Evolutionary conservation across 2,329 filamentous ascomycete genomes (phyloP).

Genomic region (Penicillium expansum): DNA sequence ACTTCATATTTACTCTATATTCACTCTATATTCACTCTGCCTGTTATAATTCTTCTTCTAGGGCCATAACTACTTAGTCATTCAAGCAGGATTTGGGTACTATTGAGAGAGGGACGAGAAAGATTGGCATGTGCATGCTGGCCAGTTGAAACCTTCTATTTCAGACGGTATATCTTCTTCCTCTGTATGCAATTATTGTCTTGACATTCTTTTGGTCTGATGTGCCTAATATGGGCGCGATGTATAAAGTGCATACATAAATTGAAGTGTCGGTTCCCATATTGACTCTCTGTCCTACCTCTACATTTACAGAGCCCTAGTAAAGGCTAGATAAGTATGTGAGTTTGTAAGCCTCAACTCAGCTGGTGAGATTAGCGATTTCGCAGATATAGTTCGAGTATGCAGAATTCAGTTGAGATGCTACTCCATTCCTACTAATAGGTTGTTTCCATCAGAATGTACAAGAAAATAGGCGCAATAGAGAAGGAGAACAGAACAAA

Average conservation of each 20-base stretch:
- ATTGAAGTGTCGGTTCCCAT: background rate
- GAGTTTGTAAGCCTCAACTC: background rate
- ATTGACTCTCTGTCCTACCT: background rate
- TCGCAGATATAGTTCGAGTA: background rate
- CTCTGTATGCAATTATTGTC: background rate
- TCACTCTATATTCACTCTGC: background rate
- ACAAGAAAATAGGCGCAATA: background rate
- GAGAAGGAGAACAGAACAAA: background rate
- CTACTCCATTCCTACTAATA: background rate
- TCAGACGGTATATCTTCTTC: background rate
- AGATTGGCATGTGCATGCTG: background rate
- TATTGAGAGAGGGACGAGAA: background rate
- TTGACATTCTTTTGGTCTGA: background rate
- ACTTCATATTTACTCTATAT: background rate
- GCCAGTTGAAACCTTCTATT: background rate
- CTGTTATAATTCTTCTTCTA: no score
- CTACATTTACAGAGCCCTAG: background rate
- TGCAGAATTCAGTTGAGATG: background rate
- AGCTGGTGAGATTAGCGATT: background rate
- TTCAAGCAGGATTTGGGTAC: background rate
- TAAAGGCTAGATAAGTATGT: background rate
- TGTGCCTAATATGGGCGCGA: background rate
- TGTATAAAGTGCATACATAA: background rate
- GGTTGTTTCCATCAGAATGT: background rate
- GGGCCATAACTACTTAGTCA: background rate